Evolutionary conservation across 345 rosid genomes (phyloP).

Genomic region (Lepidium aucheri): DNA sequence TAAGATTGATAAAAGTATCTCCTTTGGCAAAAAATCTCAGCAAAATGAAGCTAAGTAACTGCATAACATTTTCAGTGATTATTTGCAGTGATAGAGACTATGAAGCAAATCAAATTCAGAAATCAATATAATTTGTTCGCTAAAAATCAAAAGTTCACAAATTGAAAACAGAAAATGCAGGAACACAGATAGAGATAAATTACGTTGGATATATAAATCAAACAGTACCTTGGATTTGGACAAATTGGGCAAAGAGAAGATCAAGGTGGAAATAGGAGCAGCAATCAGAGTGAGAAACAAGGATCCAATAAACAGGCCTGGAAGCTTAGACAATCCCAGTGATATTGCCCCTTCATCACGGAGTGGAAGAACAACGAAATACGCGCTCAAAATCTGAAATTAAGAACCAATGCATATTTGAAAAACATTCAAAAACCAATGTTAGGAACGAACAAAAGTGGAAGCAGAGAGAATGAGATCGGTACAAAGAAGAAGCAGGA

Average conservation of each 20-base stretch:
- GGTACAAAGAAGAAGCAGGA: constrained; percentile 89
- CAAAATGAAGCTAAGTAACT: not conserved
- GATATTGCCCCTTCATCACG: constrained; percentile 92
- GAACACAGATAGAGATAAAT: not conserved
- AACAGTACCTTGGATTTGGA: constrained; percentile 64
- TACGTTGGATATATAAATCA: not conserved
- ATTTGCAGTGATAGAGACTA: not conserved
- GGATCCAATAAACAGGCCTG: constrained; percentile 70
- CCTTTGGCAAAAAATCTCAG: not conserved
- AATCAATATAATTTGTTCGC: not conserved
- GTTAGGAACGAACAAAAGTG: not conserved
- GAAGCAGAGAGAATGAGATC: not conserved
- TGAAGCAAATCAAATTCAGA: not conserved
- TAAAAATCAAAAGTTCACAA: not conserved
- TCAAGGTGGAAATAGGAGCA: constrained; percentile 81
- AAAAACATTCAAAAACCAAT: not conserved
- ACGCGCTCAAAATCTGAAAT: constrained; percentile 72
- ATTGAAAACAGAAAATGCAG: not conserved
- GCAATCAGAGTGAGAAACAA: constrained; percentile 69
- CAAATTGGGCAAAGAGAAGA: constrained; percentile 65
- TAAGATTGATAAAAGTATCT: not conserved
- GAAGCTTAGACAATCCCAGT: constrained; percentile 72
- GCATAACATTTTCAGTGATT: not conserved
- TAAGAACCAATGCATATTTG: not conserved
- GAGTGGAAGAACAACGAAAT: constrained; percentile 81